Conservation (phyloP, 805 yeast genomes). For the Zygosaccharomyces lentus region DNA sequence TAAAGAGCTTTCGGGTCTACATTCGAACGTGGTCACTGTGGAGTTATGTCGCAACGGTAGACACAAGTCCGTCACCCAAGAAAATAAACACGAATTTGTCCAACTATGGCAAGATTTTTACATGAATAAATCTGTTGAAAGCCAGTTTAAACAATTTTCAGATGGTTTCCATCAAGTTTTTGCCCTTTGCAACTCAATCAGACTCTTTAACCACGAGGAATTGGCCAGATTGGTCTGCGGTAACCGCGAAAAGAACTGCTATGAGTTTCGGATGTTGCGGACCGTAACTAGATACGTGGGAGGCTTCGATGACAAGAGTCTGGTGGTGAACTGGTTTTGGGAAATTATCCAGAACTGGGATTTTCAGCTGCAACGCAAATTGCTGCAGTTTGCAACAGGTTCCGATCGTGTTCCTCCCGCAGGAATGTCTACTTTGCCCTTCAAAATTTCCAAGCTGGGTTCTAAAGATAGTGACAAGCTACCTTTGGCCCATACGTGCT, state of each 20-base stretch:
- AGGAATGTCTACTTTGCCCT: constrained; percentile 70
- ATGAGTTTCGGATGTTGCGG: constrained; percentile 60
- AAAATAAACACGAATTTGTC: constrained; percentile 58
- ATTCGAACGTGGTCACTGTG: constrained; percentile 31
- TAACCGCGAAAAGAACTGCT: constrained; percentile 47
- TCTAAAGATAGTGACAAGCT: constrained; percentile 39
- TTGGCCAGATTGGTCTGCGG: constrained; percentile 78
- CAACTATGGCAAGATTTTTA: constrained; percentile 58
- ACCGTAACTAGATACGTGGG: constrained; percentile 73
- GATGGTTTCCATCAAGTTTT: constrained; percentile 73
- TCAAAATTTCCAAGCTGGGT: constrained; percentile 60
- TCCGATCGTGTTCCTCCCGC: constrained; percentile 91
- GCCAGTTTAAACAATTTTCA: constrained; percentile 54
- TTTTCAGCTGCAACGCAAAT: constrained; percentile 55
- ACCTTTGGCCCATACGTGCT: constrained; percentile 92
- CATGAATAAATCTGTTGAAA: constrained; percentile 49
- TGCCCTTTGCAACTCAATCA: constrained; percentile 69
- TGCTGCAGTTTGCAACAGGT: constrained; percentile 80
- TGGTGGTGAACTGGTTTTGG: constrained; percentile 82
- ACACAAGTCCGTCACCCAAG: constrained; percentile 48
- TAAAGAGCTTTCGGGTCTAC: neutral
- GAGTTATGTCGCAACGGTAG: constrained; percentile 61
- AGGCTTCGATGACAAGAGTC: constrained; percentile 43
- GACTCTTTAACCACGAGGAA: constrained; percentile 76
- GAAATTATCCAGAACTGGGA: constrained; percentile 40